Conservation (phyloP, 805 yeast genomes). For the Lachancea quebecensis region DNA sequence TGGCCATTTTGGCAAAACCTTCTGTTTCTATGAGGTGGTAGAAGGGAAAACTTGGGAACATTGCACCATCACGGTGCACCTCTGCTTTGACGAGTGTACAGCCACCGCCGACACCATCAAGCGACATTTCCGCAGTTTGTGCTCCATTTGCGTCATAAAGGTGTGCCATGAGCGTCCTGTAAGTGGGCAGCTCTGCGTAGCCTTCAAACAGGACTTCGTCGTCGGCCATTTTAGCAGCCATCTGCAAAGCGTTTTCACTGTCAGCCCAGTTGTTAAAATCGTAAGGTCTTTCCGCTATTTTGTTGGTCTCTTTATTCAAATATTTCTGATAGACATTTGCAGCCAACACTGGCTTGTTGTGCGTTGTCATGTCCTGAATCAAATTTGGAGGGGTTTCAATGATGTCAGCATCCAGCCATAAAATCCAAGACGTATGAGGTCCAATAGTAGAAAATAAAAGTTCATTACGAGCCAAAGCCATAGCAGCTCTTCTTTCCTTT, state of each 20-base stretch:
- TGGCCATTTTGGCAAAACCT: constrained; percentile 98
- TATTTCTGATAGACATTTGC: constrained; percentile 92
- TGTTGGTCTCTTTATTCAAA: constrained; percentile 50
- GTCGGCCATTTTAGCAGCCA: constrained; percentile 66
- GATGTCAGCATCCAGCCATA: constrained; percentile 95
- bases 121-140: constrained; percentile 58
- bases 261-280: constrained; percentile 96
- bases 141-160: constrained; percentile 65
- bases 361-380: constrained; percentile 79
- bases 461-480: constrained; percentile 94
- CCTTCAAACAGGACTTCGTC: constrained; percentile 96
- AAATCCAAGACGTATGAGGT: constrained; percentile 88
- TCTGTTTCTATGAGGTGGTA: constrained; percentile 95
- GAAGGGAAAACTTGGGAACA: constrained; percentile 98
- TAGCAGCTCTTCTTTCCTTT: constrained; percentile 78
- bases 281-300: constrained; percentile 68
- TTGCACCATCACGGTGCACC: constrained; percentile 98
- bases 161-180: constrained; percentile 90
- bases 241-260: constrained; percentile 66
- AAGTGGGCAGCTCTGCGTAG: constrained; percentile 87
- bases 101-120: constrained; percentile 98
- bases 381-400: constrained; percentile 79
- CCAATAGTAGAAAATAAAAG: constrained; percentile 80
- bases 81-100: constrained; percentile 94
- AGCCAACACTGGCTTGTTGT: constrained; percentile 79